Conservation (phyloP, 345 rosid species). For the Gynandropsis gynandra region DNA sequence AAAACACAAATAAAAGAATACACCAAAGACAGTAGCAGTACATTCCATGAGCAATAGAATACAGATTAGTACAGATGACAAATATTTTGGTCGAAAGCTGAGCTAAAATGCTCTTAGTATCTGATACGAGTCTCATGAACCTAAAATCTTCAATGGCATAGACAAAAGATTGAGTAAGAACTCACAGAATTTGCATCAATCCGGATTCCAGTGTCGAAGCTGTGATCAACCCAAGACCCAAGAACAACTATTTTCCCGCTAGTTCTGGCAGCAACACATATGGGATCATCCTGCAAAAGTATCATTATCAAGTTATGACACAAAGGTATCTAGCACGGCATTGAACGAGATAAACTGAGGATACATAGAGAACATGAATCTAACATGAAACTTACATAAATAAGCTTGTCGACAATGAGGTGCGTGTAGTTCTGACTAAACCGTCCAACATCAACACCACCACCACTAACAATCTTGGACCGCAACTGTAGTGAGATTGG, state of each 20-base stretch:
- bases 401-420: constrained; percentile 60
- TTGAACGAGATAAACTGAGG: not conserved
- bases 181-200: constrained; percentile 66
- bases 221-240: constrained; percentile 78
- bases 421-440: constrained; percentile 48
- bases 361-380: not conserved
- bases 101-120: not conserved
- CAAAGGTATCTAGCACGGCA: not conserved
- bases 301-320: not conserved
- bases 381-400: constrained; percentile 36
- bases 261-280: constrained; percentile 62
- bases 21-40: too few relatives aligned
- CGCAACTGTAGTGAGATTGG: constrained; percentile 37
- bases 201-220: constrained; percentile 60
- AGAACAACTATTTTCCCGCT: constrained; percentile 68
- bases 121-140: too few relatives aligned
- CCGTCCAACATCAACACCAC: constrained; percentile 57
- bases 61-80: too few relatives aligned
- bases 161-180: constrained; percentile 3
- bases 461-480: constrained; percentile 61
- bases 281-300: constrained; percentile 65
- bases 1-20: too few relatives aligned
- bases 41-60: too few relatives aligned
- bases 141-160: too few relatives aligned
- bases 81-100: not conserved